Evolutionary conservation across 148 eudicot species (phyloP).

Genomic region (Talinum fruticosum): DNA sequence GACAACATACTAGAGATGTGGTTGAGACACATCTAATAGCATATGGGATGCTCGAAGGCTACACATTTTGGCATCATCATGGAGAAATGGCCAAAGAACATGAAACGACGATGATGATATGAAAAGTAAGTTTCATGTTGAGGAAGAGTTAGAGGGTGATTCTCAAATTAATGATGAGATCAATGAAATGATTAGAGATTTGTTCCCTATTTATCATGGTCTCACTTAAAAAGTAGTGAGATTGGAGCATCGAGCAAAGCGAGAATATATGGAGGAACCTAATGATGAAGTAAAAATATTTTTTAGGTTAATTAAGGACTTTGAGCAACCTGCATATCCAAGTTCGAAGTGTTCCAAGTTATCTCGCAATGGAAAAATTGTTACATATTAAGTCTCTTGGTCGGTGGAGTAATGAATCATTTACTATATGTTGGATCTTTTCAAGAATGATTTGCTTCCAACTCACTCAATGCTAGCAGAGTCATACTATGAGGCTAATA

Average conservation of each 20-base stretch:
- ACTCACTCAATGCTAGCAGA: too few relatives aligned
- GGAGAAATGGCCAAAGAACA: background rate
- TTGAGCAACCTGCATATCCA: background rate
- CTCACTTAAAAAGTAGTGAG: background rate
- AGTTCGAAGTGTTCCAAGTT: background rate
- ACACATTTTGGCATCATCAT: background rate
- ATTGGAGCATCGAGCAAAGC: background rate
- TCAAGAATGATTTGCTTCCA: too few relatives aligned
- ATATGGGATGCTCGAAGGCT: background rate
- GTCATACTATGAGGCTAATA: too few relatives aligned
- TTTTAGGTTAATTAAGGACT: background rate
- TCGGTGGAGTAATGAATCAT: constrained; percentile 5
- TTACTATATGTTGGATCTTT: background rate
- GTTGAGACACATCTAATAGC: too few relatives aligned
- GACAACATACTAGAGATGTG: too few relatives aligned
- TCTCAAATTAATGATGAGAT: background rate
- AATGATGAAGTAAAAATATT: background rate
- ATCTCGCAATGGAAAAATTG: background rate
- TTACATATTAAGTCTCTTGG: background rate
- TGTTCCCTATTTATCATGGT: background rate
- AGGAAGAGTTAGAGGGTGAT: background rate
- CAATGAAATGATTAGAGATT: background rate
- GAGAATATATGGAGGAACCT: background rate
- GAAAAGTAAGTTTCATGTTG: background rate
- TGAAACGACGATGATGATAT: background rate